A percentile compares a stretch with the other conserved stretches of the same genome.
phyloP scores from a whole-genome alignment of 345 rosid genomes.

The Microthlaspi erraticum region DNA sequence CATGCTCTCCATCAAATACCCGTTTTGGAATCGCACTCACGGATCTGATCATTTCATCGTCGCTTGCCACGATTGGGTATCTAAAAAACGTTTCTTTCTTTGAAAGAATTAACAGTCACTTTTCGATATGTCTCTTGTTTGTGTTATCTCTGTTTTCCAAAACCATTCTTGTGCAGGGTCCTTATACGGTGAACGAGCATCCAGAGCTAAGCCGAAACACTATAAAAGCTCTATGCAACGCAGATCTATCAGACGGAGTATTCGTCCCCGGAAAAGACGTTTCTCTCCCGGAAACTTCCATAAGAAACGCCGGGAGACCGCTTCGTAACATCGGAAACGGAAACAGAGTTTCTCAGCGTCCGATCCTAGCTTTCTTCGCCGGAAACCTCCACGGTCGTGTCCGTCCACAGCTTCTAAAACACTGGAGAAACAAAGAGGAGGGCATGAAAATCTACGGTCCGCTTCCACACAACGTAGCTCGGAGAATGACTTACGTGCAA shows the following conservation, averaged over 20 bases:
- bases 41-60: slow-evolving; percentile 93
- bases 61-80: slow-evolving; percentile 99
- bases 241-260: slow-evolving; percentile 75
- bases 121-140: background rate
- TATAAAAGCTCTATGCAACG: slow-evolving; percentile 84
- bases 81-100: slow-evolving; percentile 19
- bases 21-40: slow-evolving; percentile 88
- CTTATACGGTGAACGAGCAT: slow-evolving; percentile 72
- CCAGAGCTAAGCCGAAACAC: slow-evolving; percentile 65
- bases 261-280: slow-evolving; percentile 68
- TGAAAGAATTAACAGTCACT: background rate
- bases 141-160: background rate
- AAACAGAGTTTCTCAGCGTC: slow-evolving; percentile 74
- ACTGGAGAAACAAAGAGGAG: slow-evolving; percentile 73
- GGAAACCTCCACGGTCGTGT: slow-evolving; percentile 88
- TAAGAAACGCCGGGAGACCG: slow-evolving; percentile 70
- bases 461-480: slow-evolving; percentile 60
- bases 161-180: slow-evolving; percentile 62
- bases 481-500: slow-evolving; percentile 72
- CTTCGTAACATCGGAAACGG: slow-evolving; percentile 73
- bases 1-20: slow-evolving; percentile 76
- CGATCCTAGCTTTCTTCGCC: slow-evolving; percentile 91
- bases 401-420: slow-evolving; percentile 73
- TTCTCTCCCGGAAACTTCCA: slow-evolving; percentile 86
- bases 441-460: slow-evolving; percentile 84